These are phyloP conservation scores for Pseudofabraea citricarpa DNA, from an alignment of 2,329 filamentous ascomycete species.

Conservation along the genomic window DNA sequence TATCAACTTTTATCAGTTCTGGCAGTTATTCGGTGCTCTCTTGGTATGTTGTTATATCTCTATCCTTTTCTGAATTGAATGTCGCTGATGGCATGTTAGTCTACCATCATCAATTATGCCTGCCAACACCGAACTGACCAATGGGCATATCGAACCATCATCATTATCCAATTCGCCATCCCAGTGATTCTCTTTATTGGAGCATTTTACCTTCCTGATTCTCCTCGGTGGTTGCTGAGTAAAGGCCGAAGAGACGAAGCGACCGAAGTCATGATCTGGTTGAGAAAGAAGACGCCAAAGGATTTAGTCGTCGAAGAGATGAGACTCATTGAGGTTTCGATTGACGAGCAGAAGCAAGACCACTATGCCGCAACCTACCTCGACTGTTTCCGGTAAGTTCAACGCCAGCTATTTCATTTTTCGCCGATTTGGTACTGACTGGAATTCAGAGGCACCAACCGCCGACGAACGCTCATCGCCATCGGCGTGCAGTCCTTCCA, in stretches of 20 bases:
- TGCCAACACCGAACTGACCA: slow-evolving; percentile 9
- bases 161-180: slow-evolving; percentile 14
- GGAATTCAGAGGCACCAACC: slow-evolving; percentile 1
- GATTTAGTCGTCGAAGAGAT: slow-evolving; percentile 2
- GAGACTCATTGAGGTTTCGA: background rate
- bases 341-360: slow-evolving; percentile 1
- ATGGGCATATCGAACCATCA: slow-evolving; percentile 13
- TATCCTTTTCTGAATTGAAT: no score
- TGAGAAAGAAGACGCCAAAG: slow-evolving; percentile 1
- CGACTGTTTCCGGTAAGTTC: slow-evolving; percentile 8
- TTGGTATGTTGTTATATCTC: no score
- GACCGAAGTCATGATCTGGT: slow-evolving; percentile 16
- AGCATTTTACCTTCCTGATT: slow-evolving; percentile 58
- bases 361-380: slow-evolving; percentile 2
- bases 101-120: slow-evolving; percentile 11
- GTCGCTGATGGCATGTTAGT: no score
- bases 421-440: background rate
- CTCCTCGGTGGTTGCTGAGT: slow-evolving; percentile 63
- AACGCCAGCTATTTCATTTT: background rate
- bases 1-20: slow-evolving; percentile 17
- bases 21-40: slow-evolving; percentile 10
- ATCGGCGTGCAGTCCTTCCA: slow-evolving; percentile 12
- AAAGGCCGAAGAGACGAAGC: slow-evolving; percentile 63
- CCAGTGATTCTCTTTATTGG: slow-evolving; percentile 36
- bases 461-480: slow-evolving; percentile 6